phyloP scores from a whole-genome alignment of 371 early-diverging fungal genomes.

The Mucor ambiguus region DNA sequence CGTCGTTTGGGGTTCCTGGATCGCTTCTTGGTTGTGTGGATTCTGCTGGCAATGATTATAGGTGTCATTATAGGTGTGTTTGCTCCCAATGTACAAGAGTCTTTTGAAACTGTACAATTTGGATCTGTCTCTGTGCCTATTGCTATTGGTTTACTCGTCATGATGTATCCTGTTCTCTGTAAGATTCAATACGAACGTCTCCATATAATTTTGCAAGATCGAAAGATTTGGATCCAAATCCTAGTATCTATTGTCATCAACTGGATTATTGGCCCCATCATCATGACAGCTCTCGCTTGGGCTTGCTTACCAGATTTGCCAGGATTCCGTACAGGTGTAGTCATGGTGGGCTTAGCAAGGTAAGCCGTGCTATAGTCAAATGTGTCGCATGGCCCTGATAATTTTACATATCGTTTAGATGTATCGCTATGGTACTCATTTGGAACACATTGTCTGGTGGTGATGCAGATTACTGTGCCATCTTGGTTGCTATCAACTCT shows the following conservation, averaged over 20 bases:
- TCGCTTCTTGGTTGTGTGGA: conserved; percentile 58
- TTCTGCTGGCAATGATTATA: conserved; percentile 62
- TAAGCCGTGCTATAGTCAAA: not conserved
- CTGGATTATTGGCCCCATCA: conserved; percentile 70
- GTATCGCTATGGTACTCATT: conserved; percentile 85
- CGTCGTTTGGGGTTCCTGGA: conserved; percentile 48
- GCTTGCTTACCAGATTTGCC: conserved; percentile 70
- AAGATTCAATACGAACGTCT: conserved; percentile 66
- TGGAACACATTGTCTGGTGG: conserved; percentile 76
- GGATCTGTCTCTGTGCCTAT: conserved; percentile 73
- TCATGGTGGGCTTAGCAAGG: conserved; percentile 72
- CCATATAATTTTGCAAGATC: conserved; percentile 38
- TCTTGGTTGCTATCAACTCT: conserved; percentile 72
- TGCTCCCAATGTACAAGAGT: conserved; percentile 57
- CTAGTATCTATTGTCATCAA: conserved; percentile 63
- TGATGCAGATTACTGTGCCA: conserved; percentile 67
- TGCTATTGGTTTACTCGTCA: conserved; percentile 63
- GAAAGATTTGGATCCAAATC: conserved; percentile 48
- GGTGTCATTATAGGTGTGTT: conserved; percentile 75
- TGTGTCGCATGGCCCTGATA: not conserved
- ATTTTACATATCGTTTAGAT: conserved; percentile 28
- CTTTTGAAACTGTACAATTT: conserved; percentile 57
- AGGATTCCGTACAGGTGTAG: conserved; percentile 71
- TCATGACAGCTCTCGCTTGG: conserved; percentile 79
- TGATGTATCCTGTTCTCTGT: conserved; percentile 81